Base-by-base conservation (phyloP, 441 rosid species). In the Cnidoscolus chayamansa region DNA sequence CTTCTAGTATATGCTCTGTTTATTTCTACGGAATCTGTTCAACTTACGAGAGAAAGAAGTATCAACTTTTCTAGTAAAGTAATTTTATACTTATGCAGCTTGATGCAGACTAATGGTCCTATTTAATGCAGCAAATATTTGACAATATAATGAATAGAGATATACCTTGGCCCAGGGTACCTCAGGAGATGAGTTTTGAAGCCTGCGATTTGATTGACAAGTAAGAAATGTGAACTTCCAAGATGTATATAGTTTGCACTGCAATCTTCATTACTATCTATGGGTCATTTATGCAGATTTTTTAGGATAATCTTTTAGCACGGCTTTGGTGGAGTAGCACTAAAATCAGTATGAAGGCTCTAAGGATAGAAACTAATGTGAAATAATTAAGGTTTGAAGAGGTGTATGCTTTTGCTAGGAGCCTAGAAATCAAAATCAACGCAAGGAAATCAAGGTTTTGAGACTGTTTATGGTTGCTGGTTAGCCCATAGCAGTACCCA, bases 61-160 rank as follows among this genome's bases (percentile, higher is more conserved):
- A 11, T 50, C 31, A 2, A 9, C 40, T 65, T 25, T 32, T 53
- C 15, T 17, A 63, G 17, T 61, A 1, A 12, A 47, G 32, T 11
- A 48, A 75, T 73, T 59, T 64, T 49, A 65, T 19, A 54, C 45
- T 30, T 32, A 12, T 60, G 20, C 37, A 48, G 48, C 70, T 72
- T 67, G 67, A 66, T 57, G 20, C 63, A 50, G 63, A 43, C 56
- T 63, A 49, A 68, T 54, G 45, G 35, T 43, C 71, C 49, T 63
- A 53, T 70, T 58, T 64, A 8, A 77, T 85, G 86, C 92, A 96
- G 99, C 89, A 84, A 86, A 88, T 96, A 80, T 93, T 96, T 74
- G 99, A 90, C 81, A 96, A 89, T 72, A 90, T 96, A 75, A 87
- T 96, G 88, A 96, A 96, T 80, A 88, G 93, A 85, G 92, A 93